Base-by-base conservation (phyloP, 1,139 yeast species). In the Yamadazyma trypodendri region DNA sequence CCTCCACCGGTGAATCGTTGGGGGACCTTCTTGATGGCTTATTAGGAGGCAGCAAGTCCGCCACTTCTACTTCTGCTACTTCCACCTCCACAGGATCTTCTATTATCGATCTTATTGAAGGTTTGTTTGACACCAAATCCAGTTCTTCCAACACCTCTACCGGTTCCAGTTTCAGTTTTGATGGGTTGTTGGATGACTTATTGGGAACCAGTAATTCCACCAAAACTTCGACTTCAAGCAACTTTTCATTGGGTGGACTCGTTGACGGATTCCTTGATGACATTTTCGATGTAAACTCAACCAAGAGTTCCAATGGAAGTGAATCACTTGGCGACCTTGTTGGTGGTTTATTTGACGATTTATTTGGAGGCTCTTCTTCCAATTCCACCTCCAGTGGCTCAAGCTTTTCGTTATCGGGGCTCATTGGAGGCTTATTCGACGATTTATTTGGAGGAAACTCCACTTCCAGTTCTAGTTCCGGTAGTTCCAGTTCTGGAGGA, bases 231-330 rank as follows among this genome's bases (percentile, higher is more conserved):
- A 39, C 44, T 3, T 48, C 52, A 11, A 46, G 55, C 30, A 43
- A 45, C 39, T 45, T 45, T 31, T 44, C 51, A 9, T 36, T 48
- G 24, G 35, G 49, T 22, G 37, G 40, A 9, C 39, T 47, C 4
- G 36, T 48, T 35, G 50, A 47, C 38, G 51, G 51, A 22, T 38
- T 59, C 21, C 45, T 58, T 31, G 53, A 48, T 35, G 57, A 53
- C 38, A 44, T 58, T 34, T 48, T 60, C 32, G 49, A 44, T 32
- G 46, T 39, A 24, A 38, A 42, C 35, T 39, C 52, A 11, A 35
- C 51, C 21, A 37, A 47, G 9, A 28, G 51, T 3, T 39, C 52
- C 21, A 35, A 44, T 7, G 47, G 48, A 3, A 44, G 53, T 10
- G 37, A 37, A 28, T 42, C 48, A 11, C 41, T 44, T 15, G 24